Evolutionary conservation across 805 yeast genomes (phyloP).

Genomic region (Teunomyces barrocoloradensis): DNA sequence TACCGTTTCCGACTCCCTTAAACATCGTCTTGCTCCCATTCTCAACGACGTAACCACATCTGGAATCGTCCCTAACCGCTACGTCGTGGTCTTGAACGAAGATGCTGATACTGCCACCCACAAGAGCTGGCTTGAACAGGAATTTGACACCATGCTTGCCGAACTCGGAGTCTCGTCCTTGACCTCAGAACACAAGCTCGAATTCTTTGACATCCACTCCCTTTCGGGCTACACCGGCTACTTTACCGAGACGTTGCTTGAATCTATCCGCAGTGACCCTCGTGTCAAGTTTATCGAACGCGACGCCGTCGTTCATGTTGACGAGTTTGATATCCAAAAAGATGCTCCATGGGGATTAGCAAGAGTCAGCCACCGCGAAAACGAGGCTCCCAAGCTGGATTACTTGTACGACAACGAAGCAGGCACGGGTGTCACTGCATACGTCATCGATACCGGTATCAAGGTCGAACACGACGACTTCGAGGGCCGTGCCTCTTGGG

Average conservation of each 20-base stretch:
- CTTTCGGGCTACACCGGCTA: slow-evolving; percentile 20
- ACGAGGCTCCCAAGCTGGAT: slow-evolving; percentile 27
- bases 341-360: slow-evolving; percentile 44
- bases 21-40: slow-evolving; percentile 7
- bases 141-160: background rate
- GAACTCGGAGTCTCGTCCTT: slow-evolving; percentile 14
- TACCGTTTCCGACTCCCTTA: background rate
- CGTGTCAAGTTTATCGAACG: slow-evolving; percentile 22
- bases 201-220: slow-evolving; percentile 11
- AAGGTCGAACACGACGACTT: slow-evolving; percentile 58
- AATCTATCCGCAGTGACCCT: slow-evolving; percentile 11
- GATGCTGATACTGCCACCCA: slow-evolving; percentile 6
- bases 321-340: slow-evolving; percentile 31
- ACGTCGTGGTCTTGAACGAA: slow-evolving; percentile 13
- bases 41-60: slow-evolving; percentile 1
- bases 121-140: slow-evolving; percentile 7
- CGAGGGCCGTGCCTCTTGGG: slow-evolving; percentile 57
- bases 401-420: slow-evolving; percentile 42
- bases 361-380: slow-evolving; percentile 33
- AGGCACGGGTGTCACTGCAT: slow-evolving; percentile 60
- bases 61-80: slow-evolving; percentile 8
- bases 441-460: slow-evolving; percentile 84
- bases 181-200: slow-evolving; percentile 10
- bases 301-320: slow-evolving; percentile 19
- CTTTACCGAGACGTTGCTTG: slow-evolving; percentile 16